These are phyloP conservation scores for Clitoria ternatea DNA, from an alignment of 306 rosid species.

Conservation along the genomic window DNA sequence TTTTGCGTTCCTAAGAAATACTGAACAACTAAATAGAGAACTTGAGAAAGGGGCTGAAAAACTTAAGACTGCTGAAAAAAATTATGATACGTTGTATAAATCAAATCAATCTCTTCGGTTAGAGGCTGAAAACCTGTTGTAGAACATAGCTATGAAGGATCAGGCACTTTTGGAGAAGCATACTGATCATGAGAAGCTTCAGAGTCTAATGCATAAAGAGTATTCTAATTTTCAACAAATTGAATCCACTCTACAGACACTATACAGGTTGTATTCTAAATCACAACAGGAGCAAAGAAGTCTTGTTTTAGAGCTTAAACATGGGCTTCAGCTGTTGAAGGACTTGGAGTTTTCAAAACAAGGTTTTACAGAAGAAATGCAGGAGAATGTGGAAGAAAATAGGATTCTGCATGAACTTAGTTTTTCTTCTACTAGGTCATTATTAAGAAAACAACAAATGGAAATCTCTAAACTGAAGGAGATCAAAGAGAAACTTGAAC, in stretches of 20 bases:
- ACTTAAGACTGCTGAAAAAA: conserved; percentile 53
- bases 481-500: conserved; percentile 81
- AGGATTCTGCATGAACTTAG: conserved; percentile 52
- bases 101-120: conserved; percentile 58
- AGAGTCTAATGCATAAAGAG: conserved; percentile 65
- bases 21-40: conserved; percentile 47
- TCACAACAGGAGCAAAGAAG: conserved; percentile 85
- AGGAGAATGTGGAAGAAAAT: conserved; percentile 57
- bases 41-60: conserved; percentile 47
- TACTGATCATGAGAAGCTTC: conserved; percentile 63
- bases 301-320: conserved; percentile 71
- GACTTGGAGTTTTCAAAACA: conserved; percentile 60
- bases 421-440: conserved; percentile 43
- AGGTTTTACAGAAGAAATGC: conserved; percentile 58
- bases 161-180: conserved; percentile 70
- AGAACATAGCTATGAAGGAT: conserved; percentile 71
- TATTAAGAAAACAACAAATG: conserved; percentile 49
- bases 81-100: conserved; percentile 47
- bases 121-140: conserved; percentile 63
- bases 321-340: conserved; percentile 71
- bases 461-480: conserved; percentile 77
- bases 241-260: conserved; percentile 61
- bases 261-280: conserved; percentile 62
- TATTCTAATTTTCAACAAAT: conserved; percentile 69
- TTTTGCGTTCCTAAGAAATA: conserved; percentile 51